These are phyloP conservation scores for Pichia eremophila DNA, from an alignment of 805 yeast genomes.

Conservation along the genomic window DNA sequence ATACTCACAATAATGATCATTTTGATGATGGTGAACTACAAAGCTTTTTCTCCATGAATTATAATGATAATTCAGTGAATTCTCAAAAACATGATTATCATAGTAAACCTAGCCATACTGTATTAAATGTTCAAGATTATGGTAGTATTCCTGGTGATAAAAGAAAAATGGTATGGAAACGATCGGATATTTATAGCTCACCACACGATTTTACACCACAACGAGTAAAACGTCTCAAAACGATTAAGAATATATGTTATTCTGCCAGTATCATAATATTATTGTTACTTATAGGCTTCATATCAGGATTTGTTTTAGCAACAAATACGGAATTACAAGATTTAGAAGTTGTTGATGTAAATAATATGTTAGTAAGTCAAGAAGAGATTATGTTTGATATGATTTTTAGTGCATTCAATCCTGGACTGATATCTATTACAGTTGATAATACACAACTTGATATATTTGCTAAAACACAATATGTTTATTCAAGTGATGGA, in stretches of 20 bases:
- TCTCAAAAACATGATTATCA: neutral
- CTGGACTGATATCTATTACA: conserved; percentile 67
- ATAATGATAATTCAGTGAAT: conserved; percentile 1
- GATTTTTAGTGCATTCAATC: conserved; percentile 72
- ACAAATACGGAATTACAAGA: conserved; percentile 74
- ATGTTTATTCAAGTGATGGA: conserved; percentile 17
- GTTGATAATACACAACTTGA: conserved; percentile 67
- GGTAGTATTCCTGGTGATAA: conserved; percentile 8
- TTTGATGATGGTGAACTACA: conserved; percentile 17
- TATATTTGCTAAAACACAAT: conserved; percentile 68
- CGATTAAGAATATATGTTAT: conserved; percentile 29
- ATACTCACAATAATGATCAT: neutral
- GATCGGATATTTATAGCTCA: conserved; percentile 23
- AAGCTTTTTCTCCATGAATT: conserved; percentile 7
- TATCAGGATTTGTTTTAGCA: conserved; percentile 76
- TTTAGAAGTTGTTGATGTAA: conserved; percentile 51
- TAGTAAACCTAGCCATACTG: neutral
- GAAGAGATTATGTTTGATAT: conserved; percentile 81
- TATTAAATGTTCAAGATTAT: conserved; percentile 6
- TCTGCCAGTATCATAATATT: conserved; percentile 36
- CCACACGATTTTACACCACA: conserved; percentile 31
- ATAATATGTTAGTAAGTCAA: conserved; percentile 66
- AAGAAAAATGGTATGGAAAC: conserved; percentile 12
- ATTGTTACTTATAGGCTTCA: conserved; percentile 63
- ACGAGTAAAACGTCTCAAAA: conserved; percentile 21